Base-by-base conservation (phyloP, 192 early-diverging fungal genomes). In the Helicostylum pulchrum region DNA sequence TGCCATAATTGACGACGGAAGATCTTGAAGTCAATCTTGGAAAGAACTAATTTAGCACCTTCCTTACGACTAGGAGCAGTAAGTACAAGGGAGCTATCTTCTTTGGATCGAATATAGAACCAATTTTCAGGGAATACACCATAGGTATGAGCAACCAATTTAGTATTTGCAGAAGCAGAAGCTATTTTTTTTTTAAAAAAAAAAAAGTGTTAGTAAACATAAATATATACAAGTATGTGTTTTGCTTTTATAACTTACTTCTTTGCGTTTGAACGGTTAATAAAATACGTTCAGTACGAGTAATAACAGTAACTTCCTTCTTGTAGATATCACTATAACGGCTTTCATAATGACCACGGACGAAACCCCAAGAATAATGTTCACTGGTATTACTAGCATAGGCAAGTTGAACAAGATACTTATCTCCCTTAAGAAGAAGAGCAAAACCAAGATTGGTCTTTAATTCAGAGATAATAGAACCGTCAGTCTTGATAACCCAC, bases 1-100 rank as follows among this genome's bases (percentile, higher is more conserved):
- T 44, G 62, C 62, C 62, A 59, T 15, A 68, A 45, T 42, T 68
- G 66, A 14, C 52, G 60, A 12, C 60, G 56, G 47, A 61, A 68
- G 7, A 26, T 42, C 30, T 21, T 49, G 47, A 30, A 39, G 14
- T 68, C 58, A 20, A 68, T 39, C 48, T 61, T 51, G 31, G 57
- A 50, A 1, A 68, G 14, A n/a, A 30, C 42, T 11, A 68, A 15
- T 26, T 61, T 68, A 17, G 47, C 20, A 43, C 66, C 66, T 12
- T 59, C 51, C 14, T 34, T 26, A 0, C 32, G 32, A 20, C 39
- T 61, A 7, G 48, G 23, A 0, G 60, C 21, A 21, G 66, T 68
- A 3, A 64, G 10, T 6, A 68, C 56, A 50, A 68, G 52, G 2
- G 60, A 53, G 11, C 30, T 52, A 9, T 60, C 36, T 8, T n/a